These are phyloP conservation scores for Ogataea minuta DNA, from an alignment of 805 yeast species.

Conservation along the genomic window DNA sequence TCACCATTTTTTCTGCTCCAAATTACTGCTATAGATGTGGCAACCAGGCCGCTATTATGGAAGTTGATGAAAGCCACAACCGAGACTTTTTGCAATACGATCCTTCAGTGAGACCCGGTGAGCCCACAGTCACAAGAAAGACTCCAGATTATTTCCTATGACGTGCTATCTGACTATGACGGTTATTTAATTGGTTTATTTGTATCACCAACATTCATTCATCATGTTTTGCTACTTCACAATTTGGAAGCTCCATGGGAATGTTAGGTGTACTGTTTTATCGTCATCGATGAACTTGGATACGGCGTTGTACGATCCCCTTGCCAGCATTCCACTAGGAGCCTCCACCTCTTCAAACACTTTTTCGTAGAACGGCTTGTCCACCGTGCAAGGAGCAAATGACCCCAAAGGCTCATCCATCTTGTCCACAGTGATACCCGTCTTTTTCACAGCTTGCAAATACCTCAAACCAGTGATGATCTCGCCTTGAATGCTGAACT, in stretches of 20 bases:
- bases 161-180: slow-evolving; percentile 19
- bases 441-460: slow-evolving; percentile 78
- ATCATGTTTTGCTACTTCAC: slow-evolving; percentile 42
- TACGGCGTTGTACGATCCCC: slow-evolving; percentile 80
- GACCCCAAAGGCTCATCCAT: slow-evolving; percentile 87
- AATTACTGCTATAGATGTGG: slow-evolving; percentile 98
- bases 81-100: slow-evolving; percentile 93
- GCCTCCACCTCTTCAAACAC: slow-evolving; percentile 78
- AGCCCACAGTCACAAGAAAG: slow-evolving; percentile 94
- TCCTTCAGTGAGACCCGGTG: slow-evolving; percentile 96
- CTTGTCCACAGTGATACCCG: slow-evolving; percentile 85
- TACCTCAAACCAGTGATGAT: slow-evolving; percentile 89
- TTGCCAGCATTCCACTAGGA: slow-evolving; percentile 83
- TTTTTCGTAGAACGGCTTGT: slow-evolving; percentile 74
- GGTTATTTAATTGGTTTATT: slow-evolving; percentile 11
- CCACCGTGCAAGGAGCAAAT: slow-evolving; percentile 82
- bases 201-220: slow-evolving; percentile 12
- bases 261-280: slow-evolving; percentile 62
- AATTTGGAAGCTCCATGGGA: slow-evolving; percentile 86
- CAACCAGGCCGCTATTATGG: slow-evolving; percentile 97
- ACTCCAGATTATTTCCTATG: slow-evolving; percentile 95
- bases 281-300: slow-evolving; percentile 89
- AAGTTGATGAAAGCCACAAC: slow-evolving; percentile 90
- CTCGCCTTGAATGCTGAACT: slow-evolving; percentile 77
- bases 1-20: slow-evolving; percentile 93